These are phyloP conservation scores for Tricholoma sp. DNA, from an alignment of 768 basidiomycete genomes.

Conservation along the genomic window DNA sequence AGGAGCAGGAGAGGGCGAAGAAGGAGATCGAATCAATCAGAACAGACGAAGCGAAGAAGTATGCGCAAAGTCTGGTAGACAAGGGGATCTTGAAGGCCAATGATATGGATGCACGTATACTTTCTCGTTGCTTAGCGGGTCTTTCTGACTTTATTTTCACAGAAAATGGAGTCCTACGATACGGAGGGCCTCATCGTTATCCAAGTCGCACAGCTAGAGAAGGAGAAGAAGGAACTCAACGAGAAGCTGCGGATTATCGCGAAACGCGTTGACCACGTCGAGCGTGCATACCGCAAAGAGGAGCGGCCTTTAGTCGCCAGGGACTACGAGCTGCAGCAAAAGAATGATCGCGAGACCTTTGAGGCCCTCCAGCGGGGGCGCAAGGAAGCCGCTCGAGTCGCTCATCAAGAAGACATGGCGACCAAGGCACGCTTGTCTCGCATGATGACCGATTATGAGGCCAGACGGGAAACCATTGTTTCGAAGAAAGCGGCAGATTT, in stretches of 20 bases:
- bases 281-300: slow-evolving; percentile 92
- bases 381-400: slow-evolving; percentile 45
- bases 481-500: slow-evolving; percentile 62
- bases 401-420: slow-evolving; percentile 62
- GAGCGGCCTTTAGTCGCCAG: slow-evolving; percentile 79
- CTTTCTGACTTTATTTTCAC: slow-evolving; percentile 3
- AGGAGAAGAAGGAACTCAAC: slow-evolving; percentile 86
- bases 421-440: slow-evolving; percentile 71
- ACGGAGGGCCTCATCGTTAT: slow-evolving; percentile 83
- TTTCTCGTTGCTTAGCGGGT: slow-evolving; percentile 4
- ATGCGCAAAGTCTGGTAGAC: slow-evolving; percentile 78
- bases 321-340: slow-evolving; percentile 87
- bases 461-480: slow-evolving; percentile 47
- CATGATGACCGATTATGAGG: slow-evolving; percentile 67
- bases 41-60: slow-evolving; percentile 81
- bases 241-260: slow-evolving; percentile 76
- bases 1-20: slow-evolving; percentile 58
- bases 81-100: slow-evolving; percentile 61
- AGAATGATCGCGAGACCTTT: slow-evolving; percentile 66
- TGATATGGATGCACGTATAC: slow-evolving; percentile 58
- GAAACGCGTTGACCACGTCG: slow-evolving; percentile 92
- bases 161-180: slow-evolving; percentile 82
- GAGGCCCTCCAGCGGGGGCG: slow-evolving; percentile 54
- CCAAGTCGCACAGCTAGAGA: slow-evolving; percentile 93
- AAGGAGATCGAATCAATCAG: slow-evolving; percentile 77